Evolutionary conservation across 441 rosid genomes (phyloP), one percentile per base, ranked within the genome.

Genomic region (Brassica balearica): DNA sequence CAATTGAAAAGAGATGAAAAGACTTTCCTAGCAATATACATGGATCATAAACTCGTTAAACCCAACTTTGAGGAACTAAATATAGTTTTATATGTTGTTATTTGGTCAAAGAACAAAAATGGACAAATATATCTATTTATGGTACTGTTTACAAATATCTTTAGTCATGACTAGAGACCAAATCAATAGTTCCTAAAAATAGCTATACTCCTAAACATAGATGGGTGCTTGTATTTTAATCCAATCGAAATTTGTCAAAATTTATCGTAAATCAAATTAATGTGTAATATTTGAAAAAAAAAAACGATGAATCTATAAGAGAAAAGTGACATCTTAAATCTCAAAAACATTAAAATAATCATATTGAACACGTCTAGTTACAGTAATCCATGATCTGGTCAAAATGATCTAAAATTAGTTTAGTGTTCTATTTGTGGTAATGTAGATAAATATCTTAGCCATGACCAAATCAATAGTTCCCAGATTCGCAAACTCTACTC

Each of bases 21-120:
- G 6, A 59, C 34, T 60, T 27, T 23, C 15, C 32, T 23, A 23
- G 65, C 65, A 22, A 22, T 23, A 60, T 60, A 20, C 63, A 4
- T 53, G 11, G 27, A 53, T 53, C 27, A 14, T 51, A 48, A 27
- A 48, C 72, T 9, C n/a, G 46, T 51, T 51, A 12, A 9, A 17
- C 11, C 72, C 41, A 51, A 27, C 19, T 53, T 51, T 25, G 9
- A 53, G 14, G 15, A 27, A 15, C 8, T 27, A 22, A 11, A 43
- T 43, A 12, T 67, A 17, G 56, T 22, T 43, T 27, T 14, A 41
- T 56, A 60, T 53, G 59, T 53, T 53, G 59, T n/a, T 48, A 22
- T 41, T 8, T 61, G 34, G 25, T 25, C 75, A 72, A 22, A 11
- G 65, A 61, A 72, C 2, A 61, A 72, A 72, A 41, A 41, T 61